Base-by-base conservation (phyloP, 306 rosid genomes). In the Cyclanthera cordifolia region DNA sequence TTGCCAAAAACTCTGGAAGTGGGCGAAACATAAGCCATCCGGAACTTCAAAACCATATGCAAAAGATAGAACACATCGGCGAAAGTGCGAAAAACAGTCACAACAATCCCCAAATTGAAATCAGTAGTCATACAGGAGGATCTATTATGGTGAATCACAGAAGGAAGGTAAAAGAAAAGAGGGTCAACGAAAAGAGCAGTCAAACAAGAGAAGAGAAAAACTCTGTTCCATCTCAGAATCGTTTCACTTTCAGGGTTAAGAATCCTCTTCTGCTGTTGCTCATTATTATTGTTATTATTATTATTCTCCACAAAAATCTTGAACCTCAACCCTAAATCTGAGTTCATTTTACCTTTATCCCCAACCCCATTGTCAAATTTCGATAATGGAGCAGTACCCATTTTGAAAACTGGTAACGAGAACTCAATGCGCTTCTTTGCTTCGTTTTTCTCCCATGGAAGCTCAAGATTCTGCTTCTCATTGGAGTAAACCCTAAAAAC, bases 1-100 rank as follows among this genome's bases (percentile, higher is more conserved):
- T 82, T 85, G 5, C 98, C 98, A 68, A 89, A 89, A 56, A 89
- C 83, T 84, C 98, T 87, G 28, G 98, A 87, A 72, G 86, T 83
- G 1, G 95, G 96, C 0, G 95, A 79, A 15, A 89, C 81, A 73
- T 82, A 92, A 52, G 98, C 95, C 3, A 90, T 87, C 75, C 98
- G 83, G 67, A 84, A 89, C 86, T 89, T 92, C 6, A 92, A 74
- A 74, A 66, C 58, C 78, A 89, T 78, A 77, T 92, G 86, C 48
- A 89, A 53, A 70, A 87, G 61, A 75, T 89, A 92, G 77, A 89
- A 84, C 24, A 80, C 73, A 77, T 92, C 96, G 21, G 93, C 87
- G n/a, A 85, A 74, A 45, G 95, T 89, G 17, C 96, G 85, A 74
- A 92, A 89, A 78, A 81, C 86, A 1, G 98, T 89, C 32, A 87